phyloP scores from a whole-genome alignment of 1,284 basidiomycete genomes.

The Tremellales sp. region DNA sequence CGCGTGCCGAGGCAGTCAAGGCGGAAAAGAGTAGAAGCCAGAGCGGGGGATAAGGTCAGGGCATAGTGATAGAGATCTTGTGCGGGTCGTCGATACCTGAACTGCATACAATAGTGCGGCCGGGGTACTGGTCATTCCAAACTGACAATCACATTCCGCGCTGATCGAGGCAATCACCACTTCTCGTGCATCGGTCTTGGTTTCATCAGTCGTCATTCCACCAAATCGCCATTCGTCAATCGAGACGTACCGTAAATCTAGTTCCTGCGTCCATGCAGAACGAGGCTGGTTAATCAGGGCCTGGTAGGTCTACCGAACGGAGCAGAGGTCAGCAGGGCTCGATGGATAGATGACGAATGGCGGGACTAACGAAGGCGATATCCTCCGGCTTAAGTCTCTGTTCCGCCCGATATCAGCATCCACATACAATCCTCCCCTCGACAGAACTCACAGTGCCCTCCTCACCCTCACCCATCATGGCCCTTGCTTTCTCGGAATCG shows the following conservation, averaged over 20 bases:
- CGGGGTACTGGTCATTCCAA: background rate
- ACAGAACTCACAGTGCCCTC: constrained; percentile 18
- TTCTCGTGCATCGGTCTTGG: background rate
- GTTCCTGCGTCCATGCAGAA: constrained; percentile 44
- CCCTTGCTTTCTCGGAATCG: constrained; percentile 27
- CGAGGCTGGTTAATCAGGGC: constrained; percentile 42
- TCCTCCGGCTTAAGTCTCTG: constrained; percentile 18
- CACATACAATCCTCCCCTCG: constrained; percentile 1
- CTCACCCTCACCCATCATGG: constrained; percentile 25
- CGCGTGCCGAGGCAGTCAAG: constrained; percentile 26
- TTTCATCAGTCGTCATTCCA: background rate
- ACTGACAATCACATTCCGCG: background rate
- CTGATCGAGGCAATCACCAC: no score
- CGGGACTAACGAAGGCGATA: no score
- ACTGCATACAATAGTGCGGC: background rate
- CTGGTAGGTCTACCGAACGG: constrained; percentile 41
- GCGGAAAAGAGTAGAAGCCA: constrained; percentile 15
- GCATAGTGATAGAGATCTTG: background rate
- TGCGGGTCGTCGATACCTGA: background rate
- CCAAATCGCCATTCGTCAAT: background rate
- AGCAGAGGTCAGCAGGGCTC: no score
- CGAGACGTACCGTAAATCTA: constrained; percentile 34
- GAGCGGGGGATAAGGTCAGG: background rate
- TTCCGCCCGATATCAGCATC: constrained; percentile 1
- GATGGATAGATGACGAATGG: no score